phyloP scores from a whole-genome alignment of 2,329 filamentous ascomycete genomes.

The Pestalotiopsis sp. region DNA sequence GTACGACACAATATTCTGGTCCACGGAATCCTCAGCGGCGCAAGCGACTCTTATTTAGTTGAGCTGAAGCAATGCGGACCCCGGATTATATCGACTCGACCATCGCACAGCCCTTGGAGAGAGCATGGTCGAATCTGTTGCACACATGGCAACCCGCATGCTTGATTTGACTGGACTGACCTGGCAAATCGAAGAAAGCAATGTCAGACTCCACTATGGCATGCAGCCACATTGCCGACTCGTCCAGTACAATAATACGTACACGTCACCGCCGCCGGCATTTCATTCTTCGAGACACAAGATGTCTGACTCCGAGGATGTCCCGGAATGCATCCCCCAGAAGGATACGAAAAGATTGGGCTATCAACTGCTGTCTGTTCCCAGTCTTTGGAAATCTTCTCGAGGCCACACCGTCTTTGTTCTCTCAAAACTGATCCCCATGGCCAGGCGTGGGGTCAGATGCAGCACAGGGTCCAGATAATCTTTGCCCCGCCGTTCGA shows the following conservation, averaged over 20 bases:
- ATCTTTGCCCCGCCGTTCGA: neutral
- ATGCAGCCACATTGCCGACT: neutral
- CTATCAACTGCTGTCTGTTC: too few species aligned
- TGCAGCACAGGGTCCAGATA: neutral
- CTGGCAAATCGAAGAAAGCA: slow-evolving; percentile 2
- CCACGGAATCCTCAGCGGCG: neutral
- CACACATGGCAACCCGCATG: slow-evolving; percentile 5
- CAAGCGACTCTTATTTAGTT: neutral
- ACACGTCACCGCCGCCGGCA: too few species aligned
- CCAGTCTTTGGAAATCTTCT: too few species aligned
- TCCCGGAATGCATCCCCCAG: too few species aligned
- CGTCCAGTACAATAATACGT: neutral
- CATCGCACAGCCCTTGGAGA: neutral
- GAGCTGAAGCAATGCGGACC: neutral
- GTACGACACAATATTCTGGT: neutral
- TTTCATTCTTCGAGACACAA: too few species aligned
- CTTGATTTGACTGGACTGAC: neutral
- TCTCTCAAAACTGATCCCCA: neutral
- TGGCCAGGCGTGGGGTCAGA: neutral
- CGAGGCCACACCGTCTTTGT: neutral
- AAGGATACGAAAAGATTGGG: too few species aligned
- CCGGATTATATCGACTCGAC: neutral
- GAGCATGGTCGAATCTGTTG: neutral
- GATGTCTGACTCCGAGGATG: too few species aligned
- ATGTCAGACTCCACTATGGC: neutral